Percentiles rank a stretch among this genome's conserved stretches.
Conservation (phyloP, 176 grass and related monocot species). For the Oryza meyeriana region DNA sequence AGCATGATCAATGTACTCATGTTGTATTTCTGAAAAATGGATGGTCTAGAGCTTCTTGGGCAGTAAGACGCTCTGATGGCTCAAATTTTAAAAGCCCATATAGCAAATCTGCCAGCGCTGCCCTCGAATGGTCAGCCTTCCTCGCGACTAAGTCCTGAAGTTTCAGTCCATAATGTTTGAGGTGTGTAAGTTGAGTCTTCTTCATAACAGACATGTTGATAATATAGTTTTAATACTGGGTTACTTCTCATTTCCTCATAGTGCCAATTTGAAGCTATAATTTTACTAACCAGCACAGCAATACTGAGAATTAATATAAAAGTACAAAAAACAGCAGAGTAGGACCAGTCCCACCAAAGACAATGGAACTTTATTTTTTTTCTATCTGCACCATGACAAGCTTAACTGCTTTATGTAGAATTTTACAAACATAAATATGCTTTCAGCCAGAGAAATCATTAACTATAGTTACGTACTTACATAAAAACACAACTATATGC, state of each 20-base stretch:
- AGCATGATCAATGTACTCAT: constrained; percentile 21
- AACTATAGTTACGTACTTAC: constrained; percentile 6
- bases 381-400: not conserved
- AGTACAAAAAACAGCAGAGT: constrained; percentile 2
- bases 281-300: not conserved
- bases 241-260: not conserved
- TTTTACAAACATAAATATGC: not conserved
- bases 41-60: constrained; percentile 84
- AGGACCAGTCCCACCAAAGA: no score
- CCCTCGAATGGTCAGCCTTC: constrained; percentile 56
- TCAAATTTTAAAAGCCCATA: constrained; percentile 68
- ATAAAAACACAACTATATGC: not conserved
- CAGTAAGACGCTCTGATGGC: constrained; percentile 70
- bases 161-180: constrained; percentile 16
- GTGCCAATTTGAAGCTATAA: not conserved
- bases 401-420: not conserved
- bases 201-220: not conserved
- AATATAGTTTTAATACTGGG: not conserved
- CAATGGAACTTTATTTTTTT: not conserved
- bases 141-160: constrained; percentile 68
- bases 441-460: not conserved
- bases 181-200: not conserved
- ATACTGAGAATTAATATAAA: not conserved
- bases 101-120: constrained; percentile 55
- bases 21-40: constrained; percentile 62